Evolutionary conservation across 2,329 filamentous ascomycete species (phyloP).

Genomic region (Cordyceps farinosa): DNA sequence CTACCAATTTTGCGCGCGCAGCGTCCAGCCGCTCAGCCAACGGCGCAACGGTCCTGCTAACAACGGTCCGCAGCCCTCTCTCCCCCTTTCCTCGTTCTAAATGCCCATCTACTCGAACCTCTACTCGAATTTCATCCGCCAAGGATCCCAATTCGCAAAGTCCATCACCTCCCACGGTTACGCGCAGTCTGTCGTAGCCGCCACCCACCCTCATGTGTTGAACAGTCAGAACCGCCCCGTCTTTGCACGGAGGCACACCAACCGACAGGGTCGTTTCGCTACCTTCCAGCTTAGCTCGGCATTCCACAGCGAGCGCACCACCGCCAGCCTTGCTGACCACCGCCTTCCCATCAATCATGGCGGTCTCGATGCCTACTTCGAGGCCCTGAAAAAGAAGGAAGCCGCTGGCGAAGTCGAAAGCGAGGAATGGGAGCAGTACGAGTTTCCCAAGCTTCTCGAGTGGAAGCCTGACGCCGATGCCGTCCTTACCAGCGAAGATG

Average conservation of each 20-base stretch:
- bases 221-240: slow-evolving; percentile 67
- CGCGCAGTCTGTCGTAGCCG: slow-evolving; percentile 95
- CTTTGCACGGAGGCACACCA: slow-evolving; percentile 56
- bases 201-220: slow-evolving; percentile 74
- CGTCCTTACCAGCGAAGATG: slow-evolving; percentile 58
- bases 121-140: slow-evolving; percentile 84
- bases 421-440: slow-evolving; percentile 86
- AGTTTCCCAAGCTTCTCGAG: slow-evolving; percentile 83
- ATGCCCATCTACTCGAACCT: slow-evolving; percentile 75
- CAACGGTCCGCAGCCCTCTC: slow-evolving; percentile 33
- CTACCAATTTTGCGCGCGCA: neutral
- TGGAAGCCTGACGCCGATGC: slow-evolving; percentile 68
- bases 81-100: slow-evolving; percentile 69
- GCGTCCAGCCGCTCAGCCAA: neutral
- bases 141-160: slow-evolving; percentile 81
- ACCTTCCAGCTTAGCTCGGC: slow-evolving; percentile 69
- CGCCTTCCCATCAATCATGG: slow-evolving; percentile 54
- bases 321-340: slow-evolving; percentile 52
- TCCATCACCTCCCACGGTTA: slow-evolving; percentile 96
- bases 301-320: slow-evolving; percentile 60
- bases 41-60: slow-evolving; percentile 10
- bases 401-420: slow-evolving; percentile 55
- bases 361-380: slow-evolving; percentile 85
- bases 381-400: slow-evolving; percentile 80
- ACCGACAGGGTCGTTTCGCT: slow-evolving; percentile 51